Base-by-base conservation (phyloP, 371 early-diverging fungal species). In the Nosema granulosis region DNA sequence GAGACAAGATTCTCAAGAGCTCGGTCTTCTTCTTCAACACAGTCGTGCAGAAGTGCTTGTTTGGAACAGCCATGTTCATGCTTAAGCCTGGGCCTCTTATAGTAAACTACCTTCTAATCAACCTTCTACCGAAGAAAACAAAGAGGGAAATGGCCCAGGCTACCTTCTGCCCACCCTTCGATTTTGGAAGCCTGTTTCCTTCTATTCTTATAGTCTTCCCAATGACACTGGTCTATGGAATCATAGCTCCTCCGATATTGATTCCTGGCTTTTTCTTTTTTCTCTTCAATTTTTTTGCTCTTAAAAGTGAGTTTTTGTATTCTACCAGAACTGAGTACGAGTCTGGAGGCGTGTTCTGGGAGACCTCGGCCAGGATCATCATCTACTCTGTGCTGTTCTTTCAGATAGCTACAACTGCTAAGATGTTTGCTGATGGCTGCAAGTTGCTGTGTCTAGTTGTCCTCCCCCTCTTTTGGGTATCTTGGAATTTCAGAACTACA, bases 251-350 rank as follows among this genome's bases (percentile, higher is more conserved):
- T 0, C n/a, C 76, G 6, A 80, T 85, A 31, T 68, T 86, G 18
- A n/a, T 83, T 34, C 20, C 84, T 49, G 85, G 84, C 3, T 76
- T 66, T 12, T 56, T 81, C 3, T 80, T 78, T 74, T 86, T 79
- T 71, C 54, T 78, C 35, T 52, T 74, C n/a, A 66, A 68, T n/a
- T 86, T 78, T 67, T 59, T 80, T 66, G 76, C 76, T 6, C 82
- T 75, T 32, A 86, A 85, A 69, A 68, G 78, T 54, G 85, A 84
- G n/a, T 84, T 85, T 65, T 20, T 86, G 26, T 85, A 86, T 67
- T 71, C 74, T 35, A 56, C 78, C 18, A 73, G 54, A 18, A 86
- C 82, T 75, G 69, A 82, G n/a, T 75, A 71, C 57, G 86, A 86
- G 65, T 76, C 82, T 22, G 86, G 86, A 20, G 86, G 86, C 13